Base-by-base conservation (phyloP, 2,329 filamentous ascomycete genomes). In the Penicillium concentricum region DNA sequence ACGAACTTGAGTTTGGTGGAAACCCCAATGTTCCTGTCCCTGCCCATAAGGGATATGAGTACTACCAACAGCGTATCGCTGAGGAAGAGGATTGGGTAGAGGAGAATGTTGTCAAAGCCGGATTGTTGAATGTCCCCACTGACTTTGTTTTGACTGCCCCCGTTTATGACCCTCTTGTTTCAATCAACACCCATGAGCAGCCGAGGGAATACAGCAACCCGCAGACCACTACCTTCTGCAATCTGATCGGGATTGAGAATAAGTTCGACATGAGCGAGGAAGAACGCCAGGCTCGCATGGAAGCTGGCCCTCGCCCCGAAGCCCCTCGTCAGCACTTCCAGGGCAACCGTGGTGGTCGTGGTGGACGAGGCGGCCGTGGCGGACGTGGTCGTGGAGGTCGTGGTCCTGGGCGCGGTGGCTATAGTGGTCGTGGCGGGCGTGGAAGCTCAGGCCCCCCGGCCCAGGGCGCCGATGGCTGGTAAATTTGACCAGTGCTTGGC, bases 161-260 rank as follows among this genome's bases (percentile, higher is more conserved):
- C 1, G 79, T 87, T 2, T 89, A 92, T 61, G 80, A 86, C 42
- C 76, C 79, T 1, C 76, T 79, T 0, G 76, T 81, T 7, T 83
- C 86, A 0, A 83, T 87, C 61, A 79, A 78, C 24, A 83, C 85
- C 0, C 67, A 79, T 0, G 79, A 87, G n/a, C 83, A 86, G 71
- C 91, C 92, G 1, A 78, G 80, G 1, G 92, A 97, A 74, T 93
- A 93, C 71, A 91, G 86, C 4, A 97, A 94, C 69, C 87, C 89
- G 13, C 93, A 97, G 76, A 97, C 92, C 7, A 79, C 78, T n/a
- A 75, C 80, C 3, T 97, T 93, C 70, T 99, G 94, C 73, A 79
- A 87, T 54, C 75, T 97, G 54, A 67, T 97, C 1, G 86, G 83
- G 9, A 86, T 99, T 34, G 77, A 84, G 6, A 96, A 97, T 71